Evolutionary conservation across 1,139 yeast genomes (phyloP), one percentile per base, ranked within the genome.

Genomic region (Pichia sp.): DNA sequence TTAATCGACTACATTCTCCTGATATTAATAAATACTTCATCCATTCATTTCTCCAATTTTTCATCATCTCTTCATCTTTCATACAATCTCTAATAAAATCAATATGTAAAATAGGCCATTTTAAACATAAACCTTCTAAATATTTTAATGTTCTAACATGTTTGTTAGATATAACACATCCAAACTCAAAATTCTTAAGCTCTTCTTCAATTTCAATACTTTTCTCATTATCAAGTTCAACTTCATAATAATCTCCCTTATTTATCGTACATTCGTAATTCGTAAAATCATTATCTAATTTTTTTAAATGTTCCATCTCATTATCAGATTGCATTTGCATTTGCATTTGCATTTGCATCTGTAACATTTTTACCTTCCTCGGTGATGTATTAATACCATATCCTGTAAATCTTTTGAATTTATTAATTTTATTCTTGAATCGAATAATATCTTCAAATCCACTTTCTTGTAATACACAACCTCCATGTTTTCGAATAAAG

Each of bases 51-150:
- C 29, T 31, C 60, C 61, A 56, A 5, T 45, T 38, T 3, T 53
- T 48, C 4, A 65, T 55, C 14, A 46, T 40, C 0, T 43, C 28
- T 0, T 48, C 41, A 31, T 60, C 57, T 3, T 52, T 50, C 1
- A 74, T 53, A 43, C 83, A 72, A 48, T 80, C 82, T n/a, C 63
- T 60, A 9, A 89, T 66, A 51, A 74, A 88, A 13, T 64, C 59
- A 47, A 74, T 72, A 3, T 86, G 78, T 25, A 89, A 55, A 16
- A 87, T 74, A 1, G 97, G 97, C 95, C 95, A 87, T 2, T 94
- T 93, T 33, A 88, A 59, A 0, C 94, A 87, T n/a, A 88, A 62
- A 1, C 85, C 78, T 55, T 87, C 94, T n/a, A 88, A 60, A 55
- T 83, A 89, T 55, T 87, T 87, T 18, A 81, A 72, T 42, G 87